Evolutionary conservation across 805 yeast genomes (phyloP), one percentile per base, ranked within the genome.

Genomic region (Lipomyces chichibuensis): DNA sequence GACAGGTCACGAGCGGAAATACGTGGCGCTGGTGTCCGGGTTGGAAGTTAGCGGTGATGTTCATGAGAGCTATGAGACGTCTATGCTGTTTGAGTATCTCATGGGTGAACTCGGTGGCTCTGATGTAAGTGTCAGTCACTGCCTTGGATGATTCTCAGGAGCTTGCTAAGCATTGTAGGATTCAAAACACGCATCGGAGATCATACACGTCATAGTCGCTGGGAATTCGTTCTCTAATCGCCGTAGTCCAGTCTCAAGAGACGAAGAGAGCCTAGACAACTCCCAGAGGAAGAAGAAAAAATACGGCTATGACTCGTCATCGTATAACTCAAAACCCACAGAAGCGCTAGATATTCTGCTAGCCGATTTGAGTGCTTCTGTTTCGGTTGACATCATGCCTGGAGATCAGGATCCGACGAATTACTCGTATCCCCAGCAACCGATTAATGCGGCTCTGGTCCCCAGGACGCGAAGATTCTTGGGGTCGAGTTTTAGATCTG

Each of bases 391-490:
- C 55, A 73, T 95, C 1, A 83, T 95, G 87, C 97, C 99, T 0
- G 98, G 99, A 3, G 84, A 80, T 7, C 78, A 82, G 3, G 99
- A 95, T 76, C 97, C 98, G 0, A 87, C 91, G n/a, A 96, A 90
- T 68, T 79, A 84, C 20, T 85, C 93, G 60, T 77, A 92, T 65
- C 99, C 99, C 0, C 98, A 95, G 77, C 97, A 90, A 76, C 90
- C 96, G 1, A 75, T 95, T n/a, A 97, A 94, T 75, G 81, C 81
- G 62, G 88, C 96, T 0, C 82, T 94, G 65, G 87, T 95, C 73
- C 80, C 81, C 2, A 75, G 77, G 14, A 80, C 84, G 25, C 78
- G 82, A 49, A 76, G 78, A 6, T 83, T 81, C 69, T 73, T 86
- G 32, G 80, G 78, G 2, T 72, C 77, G 11, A 75, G 80, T 23